Conservation (phyloP, 192 early-diverging fungal species). For the Umbelopsis vinacea region DNA sequence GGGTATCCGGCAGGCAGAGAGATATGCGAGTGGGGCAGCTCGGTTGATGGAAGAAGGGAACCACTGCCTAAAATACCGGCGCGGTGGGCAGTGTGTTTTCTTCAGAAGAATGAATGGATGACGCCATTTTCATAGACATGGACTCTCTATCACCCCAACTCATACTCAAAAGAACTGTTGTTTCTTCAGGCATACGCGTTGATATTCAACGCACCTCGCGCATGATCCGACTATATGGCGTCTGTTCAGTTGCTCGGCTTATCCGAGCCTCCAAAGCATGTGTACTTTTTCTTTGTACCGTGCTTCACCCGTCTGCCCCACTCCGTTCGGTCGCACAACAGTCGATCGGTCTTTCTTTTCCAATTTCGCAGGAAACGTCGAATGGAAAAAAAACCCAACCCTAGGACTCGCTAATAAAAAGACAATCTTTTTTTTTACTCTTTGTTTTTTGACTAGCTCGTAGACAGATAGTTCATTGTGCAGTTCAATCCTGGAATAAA, state of each 20-base stretch:
- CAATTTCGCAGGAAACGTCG: neutral
- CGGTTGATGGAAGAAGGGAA: neutral
- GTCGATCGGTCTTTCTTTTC: neutral
- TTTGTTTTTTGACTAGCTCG: too few relatives aligned
- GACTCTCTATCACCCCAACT: neutral
- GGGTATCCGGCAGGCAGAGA: neutral
- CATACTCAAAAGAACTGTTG: neutral
- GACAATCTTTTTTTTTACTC: too few relatives aligned
- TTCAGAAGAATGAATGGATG: neutral
- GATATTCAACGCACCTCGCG: too few relatives aligned
- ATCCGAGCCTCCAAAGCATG: neutral
- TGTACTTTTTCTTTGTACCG: neutral
- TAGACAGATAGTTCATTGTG: too few relatives aligned
- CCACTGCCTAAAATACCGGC: constrained; percentile 22
- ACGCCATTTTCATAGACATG: neutral
- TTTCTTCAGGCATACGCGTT: constrained; percentile 6
- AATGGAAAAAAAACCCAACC: neutral
- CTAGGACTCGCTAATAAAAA: too few relatives aligned
- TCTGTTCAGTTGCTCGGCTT: neutral
- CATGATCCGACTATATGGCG: neutral
- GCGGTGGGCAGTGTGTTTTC: neutral
- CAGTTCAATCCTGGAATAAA: too few relatives aligned
- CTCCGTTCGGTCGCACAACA: neutral
- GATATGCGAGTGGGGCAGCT: neutral
- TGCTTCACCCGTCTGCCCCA: neutral